Percentiles rank a stretch among this genome's conserved stretches.
These are phyloP conservation scores for Lipomyces spencermartinsiae DNA, from an alignment of 805 yeast genomes.

Conservation along the genomic window DNA sequence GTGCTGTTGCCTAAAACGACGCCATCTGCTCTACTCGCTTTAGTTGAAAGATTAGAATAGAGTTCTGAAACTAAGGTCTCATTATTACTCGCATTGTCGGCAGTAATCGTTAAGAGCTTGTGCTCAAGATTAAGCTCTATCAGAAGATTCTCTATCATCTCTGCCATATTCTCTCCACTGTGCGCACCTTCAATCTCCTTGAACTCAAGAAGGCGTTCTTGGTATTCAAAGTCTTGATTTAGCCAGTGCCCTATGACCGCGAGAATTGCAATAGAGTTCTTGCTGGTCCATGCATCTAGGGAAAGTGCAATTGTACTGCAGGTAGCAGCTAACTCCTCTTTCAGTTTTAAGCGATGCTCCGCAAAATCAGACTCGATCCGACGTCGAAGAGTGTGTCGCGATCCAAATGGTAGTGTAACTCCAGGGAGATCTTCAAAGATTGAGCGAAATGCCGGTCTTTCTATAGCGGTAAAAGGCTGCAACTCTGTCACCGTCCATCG, in stretches of 20 bases:
- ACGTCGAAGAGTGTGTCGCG: not conserved
- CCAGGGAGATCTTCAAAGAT: too few species aligned
- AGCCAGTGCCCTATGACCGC: constrained; percentile 5
- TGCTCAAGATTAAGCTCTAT: constrained; percentile 6
- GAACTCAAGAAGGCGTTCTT: constrained; percentile 3
- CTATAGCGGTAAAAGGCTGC: too few species aligned
- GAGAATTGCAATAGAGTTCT: not conserved
- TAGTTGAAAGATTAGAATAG: not conserved
- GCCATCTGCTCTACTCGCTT: not conserved
- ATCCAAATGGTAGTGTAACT: too few species aligned
- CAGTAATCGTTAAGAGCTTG: constrained; percentile 7
- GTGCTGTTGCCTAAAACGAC: not conserved
- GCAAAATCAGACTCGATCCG: not conserved
- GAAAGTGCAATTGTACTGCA: constrained; percentile 8
- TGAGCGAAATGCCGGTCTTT: too few species aligned
- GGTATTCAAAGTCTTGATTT: constrained; percentile 1
- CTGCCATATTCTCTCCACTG: constrained; percentile 4
- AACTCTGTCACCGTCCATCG: too few species aligned
- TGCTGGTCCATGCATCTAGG: constrained; percentile 13
- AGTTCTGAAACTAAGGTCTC: constrained; percentile 4
- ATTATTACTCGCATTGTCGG: constrained; percentile 10
- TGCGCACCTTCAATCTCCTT: constrained; percentile 10
- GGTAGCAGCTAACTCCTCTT: constrained; percentile 3
- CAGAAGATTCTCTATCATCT: constrained; percentile 1
- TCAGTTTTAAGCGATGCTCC: not conserved